phyloP scores from a whole-genome alignment of 2,329 filamentous ascomycete genomes.

The Parasarocladium wereldwijsianum region DNA sequence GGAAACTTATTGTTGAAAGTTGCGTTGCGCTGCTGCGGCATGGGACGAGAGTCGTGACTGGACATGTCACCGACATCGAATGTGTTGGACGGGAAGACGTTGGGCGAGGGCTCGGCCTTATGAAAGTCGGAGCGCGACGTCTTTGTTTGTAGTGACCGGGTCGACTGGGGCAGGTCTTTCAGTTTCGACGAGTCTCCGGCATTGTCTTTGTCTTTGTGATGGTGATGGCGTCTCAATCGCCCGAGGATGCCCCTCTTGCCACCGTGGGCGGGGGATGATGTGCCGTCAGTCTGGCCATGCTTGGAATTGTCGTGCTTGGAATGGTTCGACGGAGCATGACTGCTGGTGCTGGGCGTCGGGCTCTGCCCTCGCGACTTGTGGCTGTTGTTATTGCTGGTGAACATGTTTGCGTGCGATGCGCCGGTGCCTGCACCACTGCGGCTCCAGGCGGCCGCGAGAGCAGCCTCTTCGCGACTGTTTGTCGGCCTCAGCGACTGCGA shows the following conservation, averaged over 20 bases:
- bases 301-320: conserved; percentile 20
- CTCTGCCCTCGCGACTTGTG: conserved; percentile 58
- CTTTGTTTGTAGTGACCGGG: conserved; percentile 36
- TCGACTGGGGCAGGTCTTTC: conserved; percentile 35
- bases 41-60: conserved; percentile 13
- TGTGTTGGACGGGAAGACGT: conserved; percentile 18
- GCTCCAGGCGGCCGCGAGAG: conserved; percentile 33
- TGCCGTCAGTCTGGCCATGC: conserved; percentile 24
- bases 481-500: conserved; percentile 53
- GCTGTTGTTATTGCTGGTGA: too few species aligned
- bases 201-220: conserved; percentile 37
- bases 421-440: conserved; percentile 25
- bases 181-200: conserved; percentile 21
- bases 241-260: conserved; percentile 35
- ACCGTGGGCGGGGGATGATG: conserved; percentile 42
- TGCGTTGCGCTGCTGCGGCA: conserved; percentile 21
- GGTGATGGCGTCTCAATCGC: conserved; percentile 30
- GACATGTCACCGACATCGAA: conserved; percentile 14
- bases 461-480: conserved; percentile 61
- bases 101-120: conserved; percentile 22
- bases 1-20: conserved; percentile 50
- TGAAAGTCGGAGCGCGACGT: conserved; percentile 31
- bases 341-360: conserved; percentile 64
- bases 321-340: conserved; percentile 30
- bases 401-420: too few species aligned